Evolutionary conservation across 208 protist genomes (phyloP).

Genomic region (Crithidia bombi): DNA sequence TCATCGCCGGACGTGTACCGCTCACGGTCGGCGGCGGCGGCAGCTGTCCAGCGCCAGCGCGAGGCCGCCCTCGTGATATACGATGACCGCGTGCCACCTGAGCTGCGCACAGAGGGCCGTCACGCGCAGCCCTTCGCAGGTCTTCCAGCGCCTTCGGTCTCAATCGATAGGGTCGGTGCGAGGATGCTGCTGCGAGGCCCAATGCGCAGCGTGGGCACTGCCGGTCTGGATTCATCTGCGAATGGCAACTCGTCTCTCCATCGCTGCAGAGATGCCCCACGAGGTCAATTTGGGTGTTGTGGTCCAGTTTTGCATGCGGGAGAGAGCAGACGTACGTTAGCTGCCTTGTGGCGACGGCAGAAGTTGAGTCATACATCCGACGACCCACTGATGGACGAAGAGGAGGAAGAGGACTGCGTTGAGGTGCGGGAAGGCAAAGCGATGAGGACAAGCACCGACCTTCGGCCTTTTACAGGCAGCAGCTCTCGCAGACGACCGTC

Average conservation of each 20-base stretch:
- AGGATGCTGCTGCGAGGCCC: slow-evolving; percentile 3
- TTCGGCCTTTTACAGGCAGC: too few relatives aligned
- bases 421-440: not conserved
- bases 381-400: too few relatives aligned
- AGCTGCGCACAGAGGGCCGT: slow-evolving; percentile 4
- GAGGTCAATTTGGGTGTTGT: not conserved
- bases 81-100: slow-evolving; percentile 34
- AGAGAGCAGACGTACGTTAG: not conserved
- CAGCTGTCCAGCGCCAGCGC: slow-evolving; percentile 19
- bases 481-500: too few relatives aligned
- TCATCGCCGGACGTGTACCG: not conserved
- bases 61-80: slow-evolving; percentile 30
- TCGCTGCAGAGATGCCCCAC: not conserved
- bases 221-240: not conserved
- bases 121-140: slow-evolving; percentile 6
- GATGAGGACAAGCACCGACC: too few relatives aligned
- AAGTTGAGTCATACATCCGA: too few relatives aligned
- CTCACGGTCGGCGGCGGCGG: slow-evolving; percentile 1
- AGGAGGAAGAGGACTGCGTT: not conserved
- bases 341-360: not conserved
- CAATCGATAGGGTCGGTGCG: not conserved
- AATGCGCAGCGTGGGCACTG: not conserved
- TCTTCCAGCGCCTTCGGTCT: not conserved
- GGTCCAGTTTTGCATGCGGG: slow-evolving; percentile 11
- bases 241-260: not conserved